phyloP scores from a whole-genome alignment of 306 rosid species.

The Fagus crenata region DNA sequence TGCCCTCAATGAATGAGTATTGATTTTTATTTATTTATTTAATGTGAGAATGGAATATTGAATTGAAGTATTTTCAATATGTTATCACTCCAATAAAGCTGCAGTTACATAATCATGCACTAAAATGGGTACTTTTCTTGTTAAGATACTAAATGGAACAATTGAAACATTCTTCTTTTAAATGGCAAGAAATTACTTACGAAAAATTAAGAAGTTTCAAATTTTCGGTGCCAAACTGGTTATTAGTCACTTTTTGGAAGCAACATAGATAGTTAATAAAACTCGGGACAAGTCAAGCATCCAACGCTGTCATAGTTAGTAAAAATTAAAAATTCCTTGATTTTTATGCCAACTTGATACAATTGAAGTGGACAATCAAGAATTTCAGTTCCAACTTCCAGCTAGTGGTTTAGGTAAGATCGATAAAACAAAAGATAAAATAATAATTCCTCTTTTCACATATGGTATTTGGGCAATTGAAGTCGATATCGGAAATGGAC shows the following conservation, averaged over 20 bases:
- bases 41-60: too few species aligned
- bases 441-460: not conserved
- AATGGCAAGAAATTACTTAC: too few species aligned
- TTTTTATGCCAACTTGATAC: not conserved
- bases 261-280: not conserved
- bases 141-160: too few species aligned
- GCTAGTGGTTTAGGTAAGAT: not conserved
- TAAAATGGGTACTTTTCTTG: too few species aligned
- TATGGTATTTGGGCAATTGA: slow-evolving; percentile 4
- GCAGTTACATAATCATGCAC: too few species aligned
- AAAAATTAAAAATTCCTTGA: not conserved
- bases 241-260: not conserved
- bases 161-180: too few species aligned
- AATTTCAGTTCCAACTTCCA: not conserved
- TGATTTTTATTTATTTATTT: too few species aligned
- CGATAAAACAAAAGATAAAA: slow-evolving; percentile 8
- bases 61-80: too few species aligned
- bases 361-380: not conserved
- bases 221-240: too few species aligned
- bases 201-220: too few species aligned
- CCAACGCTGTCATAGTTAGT: not conserved
- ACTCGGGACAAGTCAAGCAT: not conserved
- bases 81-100: too few species aligned
- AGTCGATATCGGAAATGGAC: not conserved
- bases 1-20: too few species aligned